Conservation (phyloP, 2,329 filamentous ascomycete species). For the Akanthomyces muscarius region DNA sequence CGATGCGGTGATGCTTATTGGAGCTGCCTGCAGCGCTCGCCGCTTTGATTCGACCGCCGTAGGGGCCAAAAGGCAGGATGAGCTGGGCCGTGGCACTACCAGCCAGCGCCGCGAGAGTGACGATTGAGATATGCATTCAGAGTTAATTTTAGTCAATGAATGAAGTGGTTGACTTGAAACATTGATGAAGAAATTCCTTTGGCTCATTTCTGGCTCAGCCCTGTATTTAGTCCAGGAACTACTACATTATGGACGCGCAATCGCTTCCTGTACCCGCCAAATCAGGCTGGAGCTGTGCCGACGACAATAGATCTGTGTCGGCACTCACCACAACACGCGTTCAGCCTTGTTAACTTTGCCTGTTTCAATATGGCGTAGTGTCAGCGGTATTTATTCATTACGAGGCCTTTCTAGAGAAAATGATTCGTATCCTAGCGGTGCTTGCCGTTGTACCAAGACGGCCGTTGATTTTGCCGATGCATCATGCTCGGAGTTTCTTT, state of each 20-base stretch:
- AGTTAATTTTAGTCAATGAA: too few species aligned
- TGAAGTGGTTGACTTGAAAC: not conserved
- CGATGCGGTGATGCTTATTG: not conserved
- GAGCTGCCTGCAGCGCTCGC: not conserved
- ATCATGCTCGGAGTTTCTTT: too few species aligned
- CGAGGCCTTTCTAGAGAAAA: too few species aligned
- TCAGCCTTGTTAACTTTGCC: not conserved
- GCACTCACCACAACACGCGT: not conserved
- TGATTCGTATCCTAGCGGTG: too few species aligned
- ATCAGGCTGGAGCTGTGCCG: not conserved
- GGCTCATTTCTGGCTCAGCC: too few species aligned
- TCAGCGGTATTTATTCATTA: too few species aligned
- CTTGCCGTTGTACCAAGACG: too few species aligned
- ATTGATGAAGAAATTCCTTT: not conserved
- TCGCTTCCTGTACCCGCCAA: conserved; percentile 8
- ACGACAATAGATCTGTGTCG: not conserved
- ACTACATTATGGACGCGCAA: not conserved
- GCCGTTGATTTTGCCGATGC: too few species aligned
- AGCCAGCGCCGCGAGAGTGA: not conserved
- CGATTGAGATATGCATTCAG: not conserved
- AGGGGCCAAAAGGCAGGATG: not conserved
- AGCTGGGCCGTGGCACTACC: not conserved
- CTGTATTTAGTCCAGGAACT: not conserved
- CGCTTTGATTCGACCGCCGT: not conserved
- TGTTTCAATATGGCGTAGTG: not conserved